Evolutionary conservation across 257 asterid species (phyloP), one percentile per base, ranked within the genome.

Genomic region (Nicotiana obtusifolia): DNA sequence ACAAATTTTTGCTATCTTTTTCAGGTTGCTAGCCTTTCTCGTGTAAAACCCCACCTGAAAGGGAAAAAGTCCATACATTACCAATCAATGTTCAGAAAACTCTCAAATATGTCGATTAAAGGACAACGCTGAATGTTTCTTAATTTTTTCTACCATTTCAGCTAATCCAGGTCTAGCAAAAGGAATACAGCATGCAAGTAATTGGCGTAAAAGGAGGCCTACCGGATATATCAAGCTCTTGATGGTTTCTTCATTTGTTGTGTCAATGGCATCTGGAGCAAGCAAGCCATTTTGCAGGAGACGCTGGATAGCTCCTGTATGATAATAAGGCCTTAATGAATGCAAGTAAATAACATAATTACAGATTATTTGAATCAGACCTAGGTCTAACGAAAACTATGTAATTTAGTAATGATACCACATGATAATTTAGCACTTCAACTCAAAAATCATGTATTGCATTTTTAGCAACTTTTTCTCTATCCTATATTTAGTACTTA

Each of bases 11-110:
- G 97, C 98, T 19, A 96, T 84, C 83, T 94, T 96, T 82, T 93
- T 96, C 96, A 96, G 86, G 90, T 94, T 94, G 87, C 85, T 85
- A 80, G 98, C 99, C 90, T 96, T 96, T 89, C 97, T 90, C 28
- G 97, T 64, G 88, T 96, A 96, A 88, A 96, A 96, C 16, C 99
- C 99, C 67, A 96, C 99, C 99, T 96, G 85, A 62, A 41, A 76
- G 59, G 54, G 22, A 68, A 33, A 77, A 71, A 65, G 83, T 84
- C 75, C 81, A 78, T 60, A 54, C 69, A 76, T 16, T 57, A 28
- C 61, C 73, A 68, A 77, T 10, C 60, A 19, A 64, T 59, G 85
- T 24, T 7, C 30, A 60, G 80, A 44, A 15, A 31, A 66, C 67
- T 15, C 56, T 75, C 75, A 37, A 76, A 22, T 56, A 41, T 62